Base-by-base conservation (phyloP, 192 early-diverging fungal species). In the Coemansia sp. region DNA sequence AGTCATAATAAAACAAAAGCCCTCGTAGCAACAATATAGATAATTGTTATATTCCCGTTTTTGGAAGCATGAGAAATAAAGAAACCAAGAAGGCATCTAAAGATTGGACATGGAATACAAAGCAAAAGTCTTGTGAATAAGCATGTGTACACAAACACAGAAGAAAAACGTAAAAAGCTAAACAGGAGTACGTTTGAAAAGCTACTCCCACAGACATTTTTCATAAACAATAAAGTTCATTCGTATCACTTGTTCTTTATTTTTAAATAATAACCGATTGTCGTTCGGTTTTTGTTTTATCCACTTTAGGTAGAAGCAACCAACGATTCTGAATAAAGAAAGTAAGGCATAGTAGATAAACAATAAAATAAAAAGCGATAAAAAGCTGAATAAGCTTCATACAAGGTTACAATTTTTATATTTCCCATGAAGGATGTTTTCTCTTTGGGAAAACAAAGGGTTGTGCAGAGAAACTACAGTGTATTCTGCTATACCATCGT, bases 11-110 rank as follows among this genome's bases (percentile, higher is more conserved):
- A 32, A 32, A 32, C 1, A 4, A 32, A 32, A 32, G 32, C 32
- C 32, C 32, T 32, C 32, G 20, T 20, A 32, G 4, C 44, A 45
- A 45, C 5, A 45, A 45, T 45, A 45, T 45, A 45, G 10, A 45
- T 45, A 45, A 1, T 25, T 54, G 22, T 5, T 22, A 59, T 56
- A 37, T 37, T 37, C 11, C 55, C 55, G 12, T 56, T 56, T 56
- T n/a, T 59, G 38, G 57, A 38, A 59, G 57, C 39, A 59, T 59
- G 57, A 16, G 57, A 59, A 59, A 59, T 32, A 59, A 59, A 1
- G 14, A 53, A 53, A 53, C 51, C 44, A 45, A 45, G 13, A 53
- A 48, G 5, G n/a, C 46, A 48, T 14, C 46, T 48, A 48, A 48
- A 48, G 46, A 48, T 11, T 48, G 46, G 11, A 48, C 32, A n/a